phyloP scores from a whole-genome alignment of 768 basidiomycete species.

The Lactarius sp. region DNA sequence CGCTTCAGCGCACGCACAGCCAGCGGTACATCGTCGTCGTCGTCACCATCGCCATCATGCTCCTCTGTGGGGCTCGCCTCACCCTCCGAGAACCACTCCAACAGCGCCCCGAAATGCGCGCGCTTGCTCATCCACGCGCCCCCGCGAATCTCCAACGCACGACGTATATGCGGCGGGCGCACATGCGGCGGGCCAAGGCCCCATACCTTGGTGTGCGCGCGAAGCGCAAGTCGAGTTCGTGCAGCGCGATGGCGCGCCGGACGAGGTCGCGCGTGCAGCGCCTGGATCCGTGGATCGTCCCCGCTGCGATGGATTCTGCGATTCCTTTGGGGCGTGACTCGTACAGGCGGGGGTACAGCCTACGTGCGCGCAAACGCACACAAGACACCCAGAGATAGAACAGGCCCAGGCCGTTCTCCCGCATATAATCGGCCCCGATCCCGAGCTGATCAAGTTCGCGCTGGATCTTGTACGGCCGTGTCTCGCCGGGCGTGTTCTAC shows the following conservation, averaged over 20 bases:
- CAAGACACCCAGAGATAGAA: slow-evolving; percentile 38
- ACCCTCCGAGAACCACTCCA: no score
- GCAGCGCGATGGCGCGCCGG: slow-evolving; percentile 46
- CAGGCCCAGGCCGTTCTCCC: slow-evolving; percentile 42
- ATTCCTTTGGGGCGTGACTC: slow-evolving; percentile 23
- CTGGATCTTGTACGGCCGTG: slow-evolving; percentile 43
- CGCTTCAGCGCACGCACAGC: background rate
- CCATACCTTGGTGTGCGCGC: slow-evolving; percentile 60
- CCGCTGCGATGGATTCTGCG: slow-evolving; percentile 40
- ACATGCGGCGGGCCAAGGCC: slow-evolving; percentile 38
- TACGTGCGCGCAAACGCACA: slow-evolving; percentile 8
- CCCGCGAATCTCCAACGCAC: slow-evolving; percentile 34
- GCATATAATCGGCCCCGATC: slow-evolving; percentile 43
- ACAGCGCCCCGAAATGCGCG: no score
- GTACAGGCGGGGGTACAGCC: slow-evolving; percentile 33
- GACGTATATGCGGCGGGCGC: slow-evolving; percentile 37
- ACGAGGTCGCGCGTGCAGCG: slow-evolving; percentile 47
- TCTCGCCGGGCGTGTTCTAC: slow-evolving; percentile 36
- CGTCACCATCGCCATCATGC: background rate
- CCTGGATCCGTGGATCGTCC: slow-evolving; percentile 36
- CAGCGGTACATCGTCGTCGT: slow-evolving; percentile 19
- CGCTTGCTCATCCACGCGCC: no score
- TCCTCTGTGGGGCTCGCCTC: background rate
- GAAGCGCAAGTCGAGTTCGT: slow-evolving; percentile 56
- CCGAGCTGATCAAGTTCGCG: slow-evolving; percentile 40